Base-by-base conservation (phyloP, 1,284 basidiomycete genomes). In the Ganoderma lucidum region DNA sequence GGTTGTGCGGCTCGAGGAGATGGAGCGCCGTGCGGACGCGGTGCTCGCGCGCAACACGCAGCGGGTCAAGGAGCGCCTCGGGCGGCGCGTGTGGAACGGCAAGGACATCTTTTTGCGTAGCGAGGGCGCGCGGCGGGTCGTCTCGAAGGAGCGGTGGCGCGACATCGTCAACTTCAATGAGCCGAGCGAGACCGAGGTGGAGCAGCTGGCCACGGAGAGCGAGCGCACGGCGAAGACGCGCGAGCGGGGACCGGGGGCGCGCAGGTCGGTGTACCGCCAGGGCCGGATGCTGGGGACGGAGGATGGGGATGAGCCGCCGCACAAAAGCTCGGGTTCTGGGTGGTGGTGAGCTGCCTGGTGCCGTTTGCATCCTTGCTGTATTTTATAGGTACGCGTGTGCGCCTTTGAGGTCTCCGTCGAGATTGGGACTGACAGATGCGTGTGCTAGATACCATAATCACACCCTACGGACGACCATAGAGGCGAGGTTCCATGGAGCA, bases 41-140 rank as follows among this genome's bases (percentile, higher is more conserved):
- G 79, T 86, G 2, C 73, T 88, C 12, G 83, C 80, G 6, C 86
- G 90, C n/a, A 85, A 82, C 30, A 80, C 81, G 1, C 86, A 89
- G 69, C 86, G 91, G 32, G 66, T 87, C 23, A 92, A 92, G 79
- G 92, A 94, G 79, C 83, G 86, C 39, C 80, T 93, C 15, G 91
- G 90, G 3, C 86, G 93, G 17, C 87, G 93, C 23, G 87, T 94
- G 3, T 93, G 91, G 91, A 76, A 70, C 9, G 82, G 78, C 39
- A 88, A 87, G 77, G 81, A 88, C 67, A 73, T 93, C 3, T 94
- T 85, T 73, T 63, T 93, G 60, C 77, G 76, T 30, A 75, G 77
- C 23, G 71, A 73, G n/a, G 66, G 64, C 4, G 12, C 63, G 19
- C 83, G 85, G 35, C 68, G 76, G 12, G 44, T 69, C 12, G 68